Evolutionary conservation across 495 filamentous ascomycete species (phyloP), one percentile per base, ranked within the genome.

Genomic region (Cryomyces antarcticus): DNA sequence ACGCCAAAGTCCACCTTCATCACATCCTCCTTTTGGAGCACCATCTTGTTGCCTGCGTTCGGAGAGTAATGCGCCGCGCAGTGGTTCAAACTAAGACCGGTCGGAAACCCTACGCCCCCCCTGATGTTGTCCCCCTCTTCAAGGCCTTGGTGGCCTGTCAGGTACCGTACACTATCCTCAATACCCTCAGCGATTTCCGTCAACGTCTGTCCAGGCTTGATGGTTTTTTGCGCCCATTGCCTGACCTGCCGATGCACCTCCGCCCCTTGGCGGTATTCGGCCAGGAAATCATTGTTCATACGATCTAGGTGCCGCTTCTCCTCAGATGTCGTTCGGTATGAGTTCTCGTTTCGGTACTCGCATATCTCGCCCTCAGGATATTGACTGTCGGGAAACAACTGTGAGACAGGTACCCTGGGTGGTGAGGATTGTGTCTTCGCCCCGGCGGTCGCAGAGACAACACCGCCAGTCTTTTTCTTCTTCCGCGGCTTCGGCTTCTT

Each of bases 1-100:
- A 74, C 71, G 28, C 74, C 74, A 50, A 77, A 74, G 50, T 78
- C 74, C n/a, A 78, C 69, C 48, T 75, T 78, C 69, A 78, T 69
- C 7, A 78, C 72, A 57, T 78, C 72, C 11, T 66, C 63, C 41
- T 65, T 39, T 35, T 72, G 52, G 39, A 78, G 50, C 38, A 76
- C 53, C 47, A 68, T 65, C 57, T 74, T 75, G 46, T 71, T 67
- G 5, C 73, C 72, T 0, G 73, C 70, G 49, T 78, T 78, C 6
- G 74, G 74, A 1, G 70, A 73, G 48, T 68, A 77, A 50, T 78
- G 74, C 7, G 74, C 74, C 7, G 70, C 73, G 45, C 64, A 67
- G 47, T 77, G 63, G 46, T 78, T 75, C 39, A 77, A 54, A 41
- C 64, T 69, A 31, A 78, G 54, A 9, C 74, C 74, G 0, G 71